A percentile compares a stretch with the other conserved stretches of the same genome.
These are phyloP conservation scores for Tolypocladium amazonense DNA, from an alignment of 2,329 filamentous ascomycete species.

Conservation along the genomic window DNA sequence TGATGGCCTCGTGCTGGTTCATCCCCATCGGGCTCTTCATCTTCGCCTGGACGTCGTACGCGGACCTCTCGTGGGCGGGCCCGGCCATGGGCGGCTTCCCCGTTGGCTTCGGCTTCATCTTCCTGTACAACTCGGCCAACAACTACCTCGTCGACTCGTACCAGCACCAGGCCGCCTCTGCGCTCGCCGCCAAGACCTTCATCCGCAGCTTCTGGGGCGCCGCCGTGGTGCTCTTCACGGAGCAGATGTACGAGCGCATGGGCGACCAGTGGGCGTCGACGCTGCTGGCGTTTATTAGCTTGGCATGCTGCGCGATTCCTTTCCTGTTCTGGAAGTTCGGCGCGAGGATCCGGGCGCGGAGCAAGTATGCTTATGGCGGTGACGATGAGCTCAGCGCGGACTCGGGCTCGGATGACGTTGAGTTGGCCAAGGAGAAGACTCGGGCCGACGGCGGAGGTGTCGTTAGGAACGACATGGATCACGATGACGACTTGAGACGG, in stretches of 20 bases:
- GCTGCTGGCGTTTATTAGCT: constrained; percentile 60
- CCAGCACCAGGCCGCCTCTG: constrained; percentile 66
- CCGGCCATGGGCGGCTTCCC: constrained; percentile 61
- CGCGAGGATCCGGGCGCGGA: constrained; percentile 55
- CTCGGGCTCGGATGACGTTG: constrained; percentile 19
- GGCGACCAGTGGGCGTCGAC: constrained; percentile 67
- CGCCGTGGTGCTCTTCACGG: constrained; percentile 65
- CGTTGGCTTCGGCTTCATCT: constrained; percentile 74
- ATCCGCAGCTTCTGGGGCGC: constrained; percentile 75
- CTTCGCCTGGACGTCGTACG: constrained; percentile 55
- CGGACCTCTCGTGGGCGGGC: constrained; percentile 55
- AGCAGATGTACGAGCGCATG: constrained; percentile 67
- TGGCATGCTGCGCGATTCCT: constrained; percentile 74
- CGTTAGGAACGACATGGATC: constrained; percentile 18
- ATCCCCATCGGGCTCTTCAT: constrained; percentile 50
- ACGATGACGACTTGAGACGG: constrained; percentile 28
- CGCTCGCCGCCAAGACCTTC: constrained; percentile 72
- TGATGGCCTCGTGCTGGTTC: constrained; percentile 69
- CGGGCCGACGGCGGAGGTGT: constrained; percentile 11
- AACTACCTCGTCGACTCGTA: constrained; percentile 60
- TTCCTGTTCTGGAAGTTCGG: constrained; percentile 75
- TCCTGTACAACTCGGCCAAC: constrained; percentile 70
- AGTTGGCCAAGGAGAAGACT: constrained; percentile 20
- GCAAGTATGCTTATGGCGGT: constrained; percentile 63
- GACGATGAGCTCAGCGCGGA: constrained; percentile 32